These are phyloP conservation scores for Colletotrichum plurivorum DNA, from an alignment of 2,329 filamentous ascomycete genomes.

Conservation along the genomic window DNA sequence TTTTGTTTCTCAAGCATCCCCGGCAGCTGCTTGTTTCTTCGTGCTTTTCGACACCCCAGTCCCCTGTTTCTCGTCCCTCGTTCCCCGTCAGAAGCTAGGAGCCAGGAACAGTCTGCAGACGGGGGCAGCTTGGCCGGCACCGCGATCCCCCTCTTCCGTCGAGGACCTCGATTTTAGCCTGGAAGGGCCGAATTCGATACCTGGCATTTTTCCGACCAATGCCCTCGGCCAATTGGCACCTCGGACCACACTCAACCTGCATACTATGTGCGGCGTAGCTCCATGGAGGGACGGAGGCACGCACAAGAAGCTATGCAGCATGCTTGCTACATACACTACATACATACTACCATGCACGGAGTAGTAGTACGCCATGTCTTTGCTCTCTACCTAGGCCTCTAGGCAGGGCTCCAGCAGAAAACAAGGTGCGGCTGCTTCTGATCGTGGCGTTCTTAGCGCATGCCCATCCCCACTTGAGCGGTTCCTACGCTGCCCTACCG, in stretches of 20 bases:
- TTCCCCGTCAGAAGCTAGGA: conserved; percentile 14
- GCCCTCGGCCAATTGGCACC: conserved; percentile 43
- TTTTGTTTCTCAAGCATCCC: conserved; percentile 19
- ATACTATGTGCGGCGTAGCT: neutral
- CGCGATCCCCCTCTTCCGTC: conserved; percentile 43
- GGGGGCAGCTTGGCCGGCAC: conserved; percentile 33
- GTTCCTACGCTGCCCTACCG: conserved; percentile 29
- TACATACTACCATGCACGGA: too few species aligned
- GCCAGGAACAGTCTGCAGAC: conserved; percentile 17
- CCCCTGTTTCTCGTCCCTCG: neutral
- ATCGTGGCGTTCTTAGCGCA: conserved; percentile 36
- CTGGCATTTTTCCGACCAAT: conserved; percentile 56
- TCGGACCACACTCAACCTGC: conserved; percentile 5
- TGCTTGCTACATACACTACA: too few species aligned
- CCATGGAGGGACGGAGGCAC: conserved; percentile 1
- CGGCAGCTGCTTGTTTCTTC: conserved; percentile 27
- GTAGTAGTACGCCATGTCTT: too few species aligned
- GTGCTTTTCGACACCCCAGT: neutral
- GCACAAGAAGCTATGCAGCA: neutral
- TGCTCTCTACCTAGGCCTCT: neutral
- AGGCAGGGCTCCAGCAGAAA: conserved; percentile 44
- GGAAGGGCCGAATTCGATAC: conserved; percentile 55
- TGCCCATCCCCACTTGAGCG: conserved; percentile 23
- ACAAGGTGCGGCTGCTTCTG: conserved; percentile 50
- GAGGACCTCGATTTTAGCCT: conserved; percentile 56